Percentiles rank a stretch among this genome's conserved stretches.
Conservation (phyloP, 495 filamentous ascomycete species). For the Cladorrhinum samala region DNA sequence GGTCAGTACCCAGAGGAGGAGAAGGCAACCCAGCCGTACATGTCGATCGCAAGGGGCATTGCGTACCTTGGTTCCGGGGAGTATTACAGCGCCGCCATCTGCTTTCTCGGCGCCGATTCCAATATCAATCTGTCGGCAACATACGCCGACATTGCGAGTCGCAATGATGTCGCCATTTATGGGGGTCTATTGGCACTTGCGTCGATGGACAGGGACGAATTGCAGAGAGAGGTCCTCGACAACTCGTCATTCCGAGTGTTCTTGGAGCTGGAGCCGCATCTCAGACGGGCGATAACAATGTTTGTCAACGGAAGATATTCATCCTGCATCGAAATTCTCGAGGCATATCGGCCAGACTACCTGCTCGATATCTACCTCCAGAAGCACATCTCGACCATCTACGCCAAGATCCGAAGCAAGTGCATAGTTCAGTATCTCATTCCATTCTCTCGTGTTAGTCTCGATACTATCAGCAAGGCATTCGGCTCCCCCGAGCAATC, state of each 20-base stretch:
- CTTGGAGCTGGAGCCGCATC: constrained; percentile 88
- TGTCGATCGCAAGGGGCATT: constrained; percentile 63
- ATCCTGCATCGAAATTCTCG: constrained; percentile 72
- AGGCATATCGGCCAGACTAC: constrained; percentile 76
- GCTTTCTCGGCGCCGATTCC: constrained; percentile 58
- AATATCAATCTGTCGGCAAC: constrained; percentile 40
- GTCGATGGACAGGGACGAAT: constrained; percentile 71
- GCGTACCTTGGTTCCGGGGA: constrained; percentile 58
- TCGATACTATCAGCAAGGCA: constrained; percentile 61
- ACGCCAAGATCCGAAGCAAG: constrained; percentile 71
- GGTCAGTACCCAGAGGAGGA: constrained; percentile 51
- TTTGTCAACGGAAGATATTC: constrained; percentile 87
- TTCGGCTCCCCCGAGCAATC: constrained; percentile 51
- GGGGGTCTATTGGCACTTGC: constrained; percentile 87
- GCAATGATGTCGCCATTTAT: constrained; percentile 89
- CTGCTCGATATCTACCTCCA: constrained; percentile 85
- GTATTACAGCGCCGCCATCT: constrained; percentile 66
- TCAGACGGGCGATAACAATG: constrained; percentile 80
- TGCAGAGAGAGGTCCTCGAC: constrained; percentile 72
- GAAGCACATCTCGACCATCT: constrained; percentile 63
- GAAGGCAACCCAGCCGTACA: constrained; percentile 54
- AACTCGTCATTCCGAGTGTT: constrained; percentile 75
- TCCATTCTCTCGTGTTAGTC: constrained; percentile 68
- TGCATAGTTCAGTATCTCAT: constrained; percentile 87
- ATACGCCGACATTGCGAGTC: constrained; percentile 67